These are phyloP conservation scores for Pleurotus ostreatus DNA, from an alignment of 768 basidiomycete genomes.

Conservation along the genomic window DNA sequence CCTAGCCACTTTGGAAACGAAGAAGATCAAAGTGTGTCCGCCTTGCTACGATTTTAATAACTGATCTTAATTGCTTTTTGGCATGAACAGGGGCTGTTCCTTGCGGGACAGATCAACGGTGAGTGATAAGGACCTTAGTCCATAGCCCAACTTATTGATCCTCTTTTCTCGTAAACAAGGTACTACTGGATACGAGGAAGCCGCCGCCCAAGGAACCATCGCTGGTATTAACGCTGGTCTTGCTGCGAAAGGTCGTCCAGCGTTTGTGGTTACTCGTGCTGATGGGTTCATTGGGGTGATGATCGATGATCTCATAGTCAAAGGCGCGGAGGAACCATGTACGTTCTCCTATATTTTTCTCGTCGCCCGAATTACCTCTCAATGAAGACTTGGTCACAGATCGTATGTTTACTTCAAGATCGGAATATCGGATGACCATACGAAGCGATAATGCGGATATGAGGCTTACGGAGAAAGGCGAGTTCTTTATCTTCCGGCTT, in stretches of 20 bases:
- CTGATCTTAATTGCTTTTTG: background rate
- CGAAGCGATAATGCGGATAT: constrained; percentile 88
- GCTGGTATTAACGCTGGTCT: constrained; percentile 89
- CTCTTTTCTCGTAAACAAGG: constrained; percentile 30
- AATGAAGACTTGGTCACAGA: constrained; percentile 39
- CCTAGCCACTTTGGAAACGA: constrained; percentile 82
- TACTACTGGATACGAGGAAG: constrained; percentile 94
- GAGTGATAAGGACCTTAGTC: constrained; percentile 1
- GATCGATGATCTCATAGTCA: constrained; percentile 87
- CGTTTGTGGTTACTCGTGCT: constrained; percentile 71
- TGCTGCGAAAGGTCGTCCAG: constrained; percentile 47
- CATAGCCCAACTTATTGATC: background rate
- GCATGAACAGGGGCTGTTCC: constrained; percentile 62
- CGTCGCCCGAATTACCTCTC: background rate
- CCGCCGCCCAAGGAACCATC: constrained; percentile 84
- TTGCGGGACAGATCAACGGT: constrained; percentile 91
- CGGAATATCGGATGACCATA: constrained; percentile 86
- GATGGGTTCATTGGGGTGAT: constrained; percentile 88
- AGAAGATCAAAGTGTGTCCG: constrained; percentile 58
- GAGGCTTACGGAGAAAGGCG: constrained; percentile 75
- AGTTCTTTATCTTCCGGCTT: background rate
- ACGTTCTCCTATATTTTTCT: constrained; percentile 20
- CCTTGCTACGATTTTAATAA: background rate
- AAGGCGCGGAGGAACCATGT: constrained; percentile 92
- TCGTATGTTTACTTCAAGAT: constrained; percentile 90